phyloP scores from a whole-genome alignment of 352 stramenopile species.

The Elongisporangium anandrum region DNA sequence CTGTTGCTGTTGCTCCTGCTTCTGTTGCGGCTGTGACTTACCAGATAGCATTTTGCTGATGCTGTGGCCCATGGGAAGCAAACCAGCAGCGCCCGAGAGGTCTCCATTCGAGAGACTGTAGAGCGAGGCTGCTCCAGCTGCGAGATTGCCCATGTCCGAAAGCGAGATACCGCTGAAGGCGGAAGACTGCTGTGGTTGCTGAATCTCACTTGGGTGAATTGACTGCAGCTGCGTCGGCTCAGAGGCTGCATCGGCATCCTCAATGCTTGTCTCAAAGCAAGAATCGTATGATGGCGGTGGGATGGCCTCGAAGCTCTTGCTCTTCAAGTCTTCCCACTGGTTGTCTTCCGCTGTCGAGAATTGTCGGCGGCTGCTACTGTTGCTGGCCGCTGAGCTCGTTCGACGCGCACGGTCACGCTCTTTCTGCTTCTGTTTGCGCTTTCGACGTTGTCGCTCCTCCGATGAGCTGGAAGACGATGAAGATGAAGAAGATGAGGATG shows the following conservation, averaged over 20 bases:
- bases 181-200: not conserved
- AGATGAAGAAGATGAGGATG: not conserved
- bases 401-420: not conserved
- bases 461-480: not conserved
- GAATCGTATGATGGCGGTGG: not conserved
- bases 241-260: not conserved
- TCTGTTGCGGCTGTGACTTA: not conserved
- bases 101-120: not conserved
- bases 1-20: not conserved
- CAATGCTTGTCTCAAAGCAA: not conserved
- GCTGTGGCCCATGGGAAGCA: not conserved
- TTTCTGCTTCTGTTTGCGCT: constrained; percentile 20
- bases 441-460: constrained; percentile 8
- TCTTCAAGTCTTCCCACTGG: not conserved
- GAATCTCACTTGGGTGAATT: not conserved
- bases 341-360: not conserved
- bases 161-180: not conserved
- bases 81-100: not conserved
- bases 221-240: not conserved
- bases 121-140: not conserved
- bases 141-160: not conserved
- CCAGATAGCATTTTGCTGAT: not conserved
- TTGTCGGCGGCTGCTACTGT: not conserved
- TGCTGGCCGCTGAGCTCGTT: not conserved
- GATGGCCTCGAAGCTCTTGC: not conserved